phyloP scores from a whole-genome alignment of 352 stramenopile species.

The Globisporangium polare region DNA sequence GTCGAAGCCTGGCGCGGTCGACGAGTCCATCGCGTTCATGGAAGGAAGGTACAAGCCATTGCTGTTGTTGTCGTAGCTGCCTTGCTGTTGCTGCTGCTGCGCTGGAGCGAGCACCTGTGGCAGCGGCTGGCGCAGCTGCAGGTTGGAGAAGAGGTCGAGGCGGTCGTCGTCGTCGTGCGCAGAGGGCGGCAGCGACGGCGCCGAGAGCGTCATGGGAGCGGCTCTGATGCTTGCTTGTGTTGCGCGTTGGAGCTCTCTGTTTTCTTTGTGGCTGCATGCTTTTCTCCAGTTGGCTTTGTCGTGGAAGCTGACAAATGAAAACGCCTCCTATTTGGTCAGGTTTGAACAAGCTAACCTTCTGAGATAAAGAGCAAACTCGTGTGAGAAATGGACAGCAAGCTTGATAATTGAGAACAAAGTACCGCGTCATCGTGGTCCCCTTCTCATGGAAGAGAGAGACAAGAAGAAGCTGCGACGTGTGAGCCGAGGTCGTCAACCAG shows the following conservation, averaged over 20 bases:
- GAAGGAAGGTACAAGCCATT: neutral
- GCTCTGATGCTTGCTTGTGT: neutral
- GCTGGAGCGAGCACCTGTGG: neutral
- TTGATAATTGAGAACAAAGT: neutral
- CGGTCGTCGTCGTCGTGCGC: conserved; percentile 19
- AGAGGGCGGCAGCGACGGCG: conserved; percentile 26
- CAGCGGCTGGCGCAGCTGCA: conserved; percentile 25
- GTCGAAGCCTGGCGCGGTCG: neutral
- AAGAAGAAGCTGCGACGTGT: conserved; percentile 1
- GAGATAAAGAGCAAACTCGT: conserved; percentile 1
- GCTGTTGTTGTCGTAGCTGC: neutral
- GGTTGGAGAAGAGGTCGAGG: conserved; percentile 15
- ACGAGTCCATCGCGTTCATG: neutral
- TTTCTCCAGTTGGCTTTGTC: neutral
- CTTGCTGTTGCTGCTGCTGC: conserved; percentile 1
- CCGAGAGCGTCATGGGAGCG: conserved; percentile 38
- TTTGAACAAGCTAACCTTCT: neutral
- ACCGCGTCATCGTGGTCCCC: neutral
- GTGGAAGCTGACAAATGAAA: neutral
- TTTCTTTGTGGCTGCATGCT: neutral
- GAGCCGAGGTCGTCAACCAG: neutral
- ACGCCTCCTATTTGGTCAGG: neutral
- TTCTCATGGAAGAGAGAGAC: conserved; percentile 2
- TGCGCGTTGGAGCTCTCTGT: neutral
- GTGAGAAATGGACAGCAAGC: no score